Base-by-base conservation (phyloP, 192 early-diverging fungal genomes). In the Phlyctochytrium planicorne region DNA sequence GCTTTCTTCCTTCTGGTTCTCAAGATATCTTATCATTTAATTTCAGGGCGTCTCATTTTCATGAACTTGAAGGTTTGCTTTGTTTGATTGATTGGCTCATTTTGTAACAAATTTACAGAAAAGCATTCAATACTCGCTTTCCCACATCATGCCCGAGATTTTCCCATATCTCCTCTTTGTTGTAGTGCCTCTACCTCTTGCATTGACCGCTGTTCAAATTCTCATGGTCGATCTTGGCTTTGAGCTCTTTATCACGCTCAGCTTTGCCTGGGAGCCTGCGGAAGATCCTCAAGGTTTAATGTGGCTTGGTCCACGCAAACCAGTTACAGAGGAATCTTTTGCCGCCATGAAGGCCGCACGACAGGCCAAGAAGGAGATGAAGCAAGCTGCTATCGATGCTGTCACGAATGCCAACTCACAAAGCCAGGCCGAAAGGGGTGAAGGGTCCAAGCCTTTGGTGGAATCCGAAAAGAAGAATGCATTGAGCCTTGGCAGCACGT, bases 191-290 rank as follows among this genome's bases (percentile, higher is more conserved):
- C 81, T 98, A 62, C 94, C 96, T 20, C 75, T 93, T 31, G 88
- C 91, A n/a, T 72, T 98, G 63, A 85, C 87, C n/a, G 84, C 94
- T 52, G 89, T 93, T 52, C 87, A 94, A 70, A 95, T 96, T 61
- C 77, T 98, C 60, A 87, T 91, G 12, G 92, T 94, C 34, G 96
- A 98, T 79, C 83, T 98, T 24, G 96, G 96, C 35, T 98, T 94
- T 77, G 96, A 98, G 80, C 68, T 98, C 55, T 84, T 94, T 67
- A 80, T 88, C 24, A 92, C 94, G 6, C 77, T 98, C 33, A 85
- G 88, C 2, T 96, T 90, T 77, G 96, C 94, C 16, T 98, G 92
- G 90, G 96, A 98, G 75, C 87, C 86, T n/a, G 84, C 85, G 17
- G 94, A 90, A 6, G 74, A 74, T 53, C 78, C 65, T 16, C 86